Percentiles rank a stretch among this genome's conserved stretches.
phyloP scores from a whole-genome alignment of 148 eudicot species.

The Rhododendron vialii region DNA sequence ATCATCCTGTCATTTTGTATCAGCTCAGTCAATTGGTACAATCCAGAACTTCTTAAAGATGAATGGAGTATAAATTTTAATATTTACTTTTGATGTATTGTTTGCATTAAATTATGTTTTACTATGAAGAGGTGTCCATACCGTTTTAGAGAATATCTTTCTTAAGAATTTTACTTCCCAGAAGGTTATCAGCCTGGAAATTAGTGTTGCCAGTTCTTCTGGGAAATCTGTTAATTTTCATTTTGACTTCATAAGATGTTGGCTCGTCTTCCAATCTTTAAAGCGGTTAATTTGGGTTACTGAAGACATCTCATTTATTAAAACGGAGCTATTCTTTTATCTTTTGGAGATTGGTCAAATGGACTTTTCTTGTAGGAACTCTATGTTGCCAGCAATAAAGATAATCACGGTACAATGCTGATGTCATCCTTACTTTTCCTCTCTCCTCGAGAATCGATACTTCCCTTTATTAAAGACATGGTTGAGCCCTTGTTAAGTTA shows the following conservation, averaged over 20 bases:
- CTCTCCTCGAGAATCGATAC: background rate
- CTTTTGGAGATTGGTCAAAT: background rate
- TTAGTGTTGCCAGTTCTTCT: background rate
- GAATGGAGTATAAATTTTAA: background rate
- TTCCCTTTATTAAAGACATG: background rate
- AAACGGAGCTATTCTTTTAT: background rate
- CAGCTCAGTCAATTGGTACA: background rate
- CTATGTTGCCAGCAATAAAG: background rate
- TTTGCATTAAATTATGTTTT: background rate
- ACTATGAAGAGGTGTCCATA: background rate
- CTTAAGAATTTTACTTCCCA: background rate
- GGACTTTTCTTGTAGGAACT: background rate
- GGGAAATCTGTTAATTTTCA: background rate
- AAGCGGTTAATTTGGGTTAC: background rate
- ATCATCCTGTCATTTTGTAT: slow-evolving; percentile 1
- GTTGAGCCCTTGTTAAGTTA: background rate
- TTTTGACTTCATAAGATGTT: background rate
- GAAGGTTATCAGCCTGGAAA: background rate
- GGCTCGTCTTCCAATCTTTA: background rate
- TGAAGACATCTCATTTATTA: background rate
- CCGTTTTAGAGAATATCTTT: background rate
- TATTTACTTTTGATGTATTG: background rate
- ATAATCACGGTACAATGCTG: background rate
- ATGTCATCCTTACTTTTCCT: background rate
- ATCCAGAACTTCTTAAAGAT: background rate